These are phyloP conservation scores for Phytophthora hibernalis DNA, from an alignment of 352 stramenopile genomes.

Conservation along the genomic window DNA sequence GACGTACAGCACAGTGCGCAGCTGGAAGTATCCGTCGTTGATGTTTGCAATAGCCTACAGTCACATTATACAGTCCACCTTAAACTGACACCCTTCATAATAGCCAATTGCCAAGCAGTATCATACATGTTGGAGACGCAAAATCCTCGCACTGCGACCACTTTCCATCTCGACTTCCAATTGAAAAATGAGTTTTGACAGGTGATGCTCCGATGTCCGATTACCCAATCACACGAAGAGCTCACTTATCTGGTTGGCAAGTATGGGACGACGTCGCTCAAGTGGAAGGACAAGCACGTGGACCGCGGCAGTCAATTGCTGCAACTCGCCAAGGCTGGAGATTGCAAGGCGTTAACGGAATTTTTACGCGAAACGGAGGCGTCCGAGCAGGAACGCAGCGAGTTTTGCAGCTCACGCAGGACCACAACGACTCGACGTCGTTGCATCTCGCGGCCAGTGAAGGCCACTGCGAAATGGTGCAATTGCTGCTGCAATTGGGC, in stretches of 20 bases:
- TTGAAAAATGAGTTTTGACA: background rate
- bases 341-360: slow-evolving; percentile 38
- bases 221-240: slow-evolving; percentile 33
- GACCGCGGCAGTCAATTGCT: slow-evolving; percentile 55
- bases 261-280: slow-evolving; percentile 74
- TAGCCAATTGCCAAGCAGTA: background rate
- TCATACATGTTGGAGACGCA: slow-evolving; percentile 30
- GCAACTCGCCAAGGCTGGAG: slow-evolving; percentile 54
- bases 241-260: slow-evolving; percentile 28
- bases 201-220: background rate
- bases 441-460: slow-evolving; percentile 72
- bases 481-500: slow-evolving; percentile 49
- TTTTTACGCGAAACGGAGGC: slow-evolving; percentile 37
- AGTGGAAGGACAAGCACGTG: slow-evolving; percentile 64
- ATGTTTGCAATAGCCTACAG: slow-evolving; percentile 62
- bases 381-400: slow-evolving; percentile 20
- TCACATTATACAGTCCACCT: too few species aligned
- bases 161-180: background rate
- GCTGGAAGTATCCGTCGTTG: slow-evolving; percentile 70
- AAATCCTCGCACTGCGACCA: slow-evolving; percentile 5
- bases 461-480: slow-evolving; percentile 57
- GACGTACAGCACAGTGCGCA: slow-evolving; percentile 75
- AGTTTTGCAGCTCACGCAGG: slow-evolving; percentile 71
- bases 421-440: slow-evolving; percentile 71
- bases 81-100: background rate